Percentiles rank a stretch among this genome's conserved stretches.
These are phyloP conservation scores for Zasmidium angulare DNA, from an alignment of 2,329 filamentous ascomycete species.

Conservation along the genomic window DNA sequence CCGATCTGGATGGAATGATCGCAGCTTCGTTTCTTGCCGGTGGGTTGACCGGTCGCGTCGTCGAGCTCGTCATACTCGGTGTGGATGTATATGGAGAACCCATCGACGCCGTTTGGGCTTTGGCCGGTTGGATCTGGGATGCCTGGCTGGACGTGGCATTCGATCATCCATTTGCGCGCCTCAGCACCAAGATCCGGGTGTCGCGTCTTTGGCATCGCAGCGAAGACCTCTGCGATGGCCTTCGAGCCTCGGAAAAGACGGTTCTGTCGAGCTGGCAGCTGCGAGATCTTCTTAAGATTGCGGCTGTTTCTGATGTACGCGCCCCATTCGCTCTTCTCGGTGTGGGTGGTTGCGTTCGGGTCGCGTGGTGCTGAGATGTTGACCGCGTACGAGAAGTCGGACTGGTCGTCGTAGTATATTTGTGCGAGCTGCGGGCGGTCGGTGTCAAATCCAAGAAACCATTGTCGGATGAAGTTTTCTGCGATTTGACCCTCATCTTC, in stretches of 20 bases:
- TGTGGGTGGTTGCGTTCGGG: slow-evolving; percentile 34
- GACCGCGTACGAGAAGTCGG: slow-evolving; percentile 73
- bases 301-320: slow-evolving; percentile 75
- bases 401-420: slow-evolving; percentile 73
- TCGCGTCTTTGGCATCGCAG: slow-evolving; percentile 66
- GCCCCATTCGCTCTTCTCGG: slow-evolving; percentile 62
- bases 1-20: slow-evolving; percentile 72
- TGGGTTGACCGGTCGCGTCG: slow-evolving; percentile 52
- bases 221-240: slow-evolving; percentile 68
- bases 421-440: slow-evolving; percentile 64
- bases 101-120: slow-evolving; percentile 67
- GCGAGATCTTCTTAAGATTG: slow-evolving; percentile 70
- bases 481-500: slow-evolving; percentile 71
- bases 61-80: slow-evolving; percentile 80
- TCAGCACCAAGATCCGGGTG: slow-evolving; percentile 71
- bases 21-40: slow-evolving; percentile 68
- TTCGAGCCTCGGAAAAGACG: slow-evolving; percentile 65
- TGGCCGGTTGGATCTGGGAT: slow-evolving; percentile 68
- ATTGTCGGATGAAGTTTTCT: slow-evolving; percentile 73
- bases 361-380: slow-evolving; percentile 61
- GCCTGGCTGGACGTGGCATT: slow-evolving; percentile 72
- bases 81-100: slow-evolving; percentile 75
- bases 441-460: slow-evolving; percentile 71
- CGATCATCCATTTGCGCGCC: slow-evolving; percentile 74
- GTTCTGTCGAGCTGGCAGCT: slow-evolving; percentile 60